A percentile compares a stretch with the other conserved stretches of the same genome.
Conservation (phyloP, 2,329 filamentous ascomycete species). For the Plectosphaerella plurivora region DNA sequence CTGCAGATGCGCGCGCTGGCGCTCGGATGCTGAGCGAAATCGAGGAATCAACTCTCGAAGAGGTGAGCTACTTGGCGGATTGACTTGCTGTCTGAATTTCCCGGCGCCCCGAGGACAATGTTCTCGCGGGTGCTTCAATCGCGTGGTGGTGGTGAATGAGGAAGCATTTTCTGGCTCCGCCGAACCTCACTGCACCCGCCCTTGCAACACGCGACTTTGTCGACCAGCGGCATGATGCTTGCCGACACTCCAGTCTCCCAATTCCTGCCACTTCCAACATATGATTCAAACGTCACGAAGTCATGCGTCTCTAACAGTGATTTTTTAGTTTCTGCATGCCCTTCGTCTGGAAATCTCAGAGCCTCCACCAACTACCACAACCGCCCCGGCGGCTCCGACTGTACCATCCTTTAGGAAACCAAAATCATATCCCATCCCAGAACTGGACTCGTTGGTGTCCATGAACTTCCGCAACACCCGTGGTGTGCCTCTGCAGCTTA, state of each 20-base stretch:
- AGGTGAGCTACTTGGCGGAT: conserved; percentile 38
- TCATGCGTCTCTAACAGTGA: background rate
- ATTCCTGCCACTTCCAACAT: too few relatives aligned
- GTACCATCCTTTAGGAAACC: conserved; percentile 6
- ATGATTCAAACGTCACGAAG: too few relatives aligned
- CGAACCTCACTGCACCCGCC: too few relatives aligned
- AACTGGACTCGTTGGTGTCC: conserved; percentile 40
- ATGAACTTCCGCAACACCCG: conserved; percentile 45
- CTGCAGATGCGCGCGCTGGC: conserved; percentile 39
- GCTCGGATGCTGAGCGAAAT: conserved; percentile 48
- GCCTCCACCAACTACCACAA: conserved; percentile 1
- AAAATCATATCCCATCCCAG: conserved; percentile 33
- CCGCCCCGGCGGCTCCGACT: conserved; percentile 2
- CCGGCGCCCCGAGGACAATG: too few relatives aligned
- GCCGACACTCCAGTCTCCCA: background rate
- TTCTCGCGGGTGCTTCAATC: too few relatives aligned
- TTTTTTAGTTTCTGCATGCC: conserved; percentile 19
- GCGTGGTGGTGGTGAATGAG: too few relatives aligned
- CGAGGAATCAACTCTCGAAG: conserved; percentile 53
- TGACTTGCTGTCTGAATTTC: too few relatives aligned
- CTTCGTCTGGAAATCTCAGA: conserved; percentile 12
- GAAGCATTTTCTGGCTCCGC: too few relatives aligned
- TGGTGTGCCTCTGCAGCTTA: conserved; percentile 41
- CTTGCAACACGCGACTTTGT: too few relatives aligned
- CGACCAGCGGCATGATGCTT: too few relatives aligned